Evolutionary conservation across 176 grass and related monocot species (phyloP).

Genomic region (Tillandsia leiboldiana): DNA sequence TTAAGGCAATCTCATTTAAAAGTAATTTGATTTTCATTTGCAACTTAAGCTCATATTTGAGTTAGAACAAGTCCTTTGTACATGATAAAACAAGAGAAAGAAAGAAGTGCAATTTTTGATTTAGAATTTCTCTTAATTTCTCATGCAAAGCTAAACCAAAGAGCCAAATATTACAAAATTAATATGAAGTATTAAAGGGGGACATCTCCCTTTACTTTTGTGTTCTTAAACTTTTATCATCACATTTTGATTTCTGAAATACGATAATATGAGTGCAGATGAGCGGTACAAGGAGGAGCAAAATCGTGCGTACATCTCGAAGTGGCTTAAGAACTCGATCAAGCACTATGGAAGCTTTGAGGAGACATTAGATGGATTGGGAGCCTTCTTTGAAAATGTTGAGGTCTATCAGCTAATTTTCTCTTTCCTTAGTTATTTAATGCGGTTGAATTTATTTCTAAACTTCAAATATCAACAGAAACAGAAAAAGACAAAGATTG

Average conservation of each 20-base stretch:
- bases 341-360: conserved; percentile 54
- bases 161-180: no score
- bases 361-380: conserved; percentile 45
- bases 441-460: background rate
- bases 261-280: conserved; percentile 40
- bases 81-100: no score
- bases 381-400: conserved; percentile 65
- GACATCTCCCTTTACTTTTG: background rate
- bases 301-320: conserved; percentile 71
- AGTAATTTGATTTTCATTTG: no score
- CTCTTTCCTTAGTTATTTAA: conserved; percentile 16
- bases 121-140: background rate
- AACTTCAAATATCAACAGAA: conserved; percentile 40
- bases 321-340: conserved; percentile 87
- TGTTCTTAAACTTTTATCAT: background rate
- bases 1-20: background rate
- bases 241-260: conserved; percentile 12
- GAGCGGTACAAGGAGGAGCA: conserved; percentile 70
- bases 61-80: no score
- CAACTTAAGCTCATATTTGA: no score
- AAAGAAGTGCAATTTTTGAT: conserved; percentile 1
- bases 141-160: no score
- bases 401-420: conserved; percentile 38
- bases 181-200: background rate
- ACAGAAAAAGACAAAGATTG: conserved; percentile 24